A percentile compares a stretch with the other conserved stretches of the same genome.
phyloP scores from a whole-genome alignment of 176 grass and related monocot species.

The Cenchrus purpureus region DNA sequence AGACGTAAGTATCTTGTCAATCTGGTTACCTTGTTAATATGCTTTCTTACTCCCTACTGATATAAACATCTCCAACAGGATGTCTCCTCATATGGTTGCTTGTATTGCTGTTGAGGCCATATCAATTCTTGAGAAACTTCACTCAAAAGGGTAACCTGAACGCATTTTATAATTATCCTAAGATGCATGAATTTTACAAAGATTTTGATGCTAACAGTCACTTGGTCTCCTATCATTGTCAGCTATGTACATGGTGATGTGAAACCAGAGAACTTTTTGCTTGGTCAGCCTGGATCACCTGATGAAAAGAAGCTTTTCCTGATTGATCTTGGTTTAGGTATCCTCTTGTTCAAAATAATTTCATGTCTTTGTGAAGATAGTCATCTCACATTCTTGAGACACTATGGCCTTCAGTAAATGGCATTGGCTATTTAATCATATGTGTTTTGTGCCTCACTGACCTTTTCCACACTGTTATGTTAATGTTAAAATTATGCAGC shows the following conservation, averaged over 20 bases:
- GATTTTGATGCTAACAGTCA: slow-evolving; percentile 7
- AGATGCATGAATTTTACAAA: slow-evolving; percentile 6
- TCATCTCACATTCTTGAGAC: slow-evolving; percentile 12
- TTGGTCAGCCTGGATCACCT: slow-evolving; percentile 81
- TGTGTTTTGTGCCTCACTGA: not conserved
- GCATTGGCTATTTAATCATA: slow-evolving; percentile 4
- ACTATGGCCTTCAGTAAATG: slow-evolving; percentile 5
- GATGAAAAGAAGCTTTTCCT: slow-evolving; percentile 91
- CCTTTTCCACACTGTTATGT: slow-evolving; percentile 10
- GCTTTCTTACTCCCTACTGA: slow-evolving; percentile 16
- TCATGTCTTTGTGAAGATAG: slow-evolving; percentile 16
- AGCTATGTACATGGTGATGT: slow-evolving; percentile 96
- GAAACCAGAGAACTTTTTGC: slow-evolving; percentile 90
- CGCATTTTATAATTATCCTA: slow-evolving; percentile 4
- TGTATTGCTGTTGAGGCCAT: slow-evolving; percentile 89
- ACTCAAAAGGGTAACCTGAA: slow-evolving; percentile 73
- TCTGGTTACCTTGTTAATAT: slow-evolving; percentile 30
- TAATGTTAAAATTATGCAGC: slow-evolving; percentile 63
- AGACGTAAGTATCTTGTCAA: slow-evolving; percentile 60
- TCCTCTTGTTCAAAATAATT: slow-evolving; percentile 10
- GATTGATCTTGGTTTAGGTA: slow-evolving; percentile 96
- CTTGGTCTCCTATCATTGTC: not conserved
- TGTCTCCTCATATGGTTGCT: slow-evolving; percentile 83
- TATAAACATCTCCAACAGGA: slow-evolving; percentile 55
- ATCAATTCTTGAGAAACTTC: slow-evolving; percentile 95